Evolutionary conservation across 1,284 basidiomycete species (phyloP), one percentile per base, ranked within the genome.

Genomic region (Cystobasidiaceae sp.): DNA sequence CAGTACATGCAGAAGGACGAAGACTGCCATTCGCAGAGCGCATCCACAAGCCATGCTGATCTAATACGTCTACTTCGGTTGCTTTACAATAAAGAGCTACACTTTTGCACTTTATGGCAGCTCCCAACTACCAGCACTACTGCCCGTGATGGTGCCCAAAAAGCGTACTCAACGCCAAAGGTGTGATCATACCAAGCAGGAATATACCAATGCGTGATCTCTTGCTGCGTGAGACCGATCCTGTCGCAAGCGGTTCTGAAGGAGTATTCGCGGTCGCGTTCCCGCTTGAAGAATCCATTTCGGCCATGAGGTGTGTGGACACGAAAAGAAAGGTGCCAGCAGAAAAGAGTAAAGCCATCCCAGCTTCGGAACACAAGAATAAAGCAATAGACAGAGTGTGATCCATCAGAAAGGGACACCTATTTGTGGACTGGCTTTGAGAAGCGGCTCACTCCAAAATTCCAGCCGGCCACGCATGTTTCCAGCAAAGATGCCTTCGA

Each of bases 261-360:
- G 37, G n/a, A 39, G 37, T n/a, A 46, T n/a, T 49, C 45, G 28
- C 45, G n/a, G 6, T 59, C 56, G 23, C 11, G 41, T 32, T 39
- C 11, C 15, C 23, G n/a, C n/a, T 28, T 34, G 60, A 44, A 30
- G 51, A 17, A 21, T 64, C 61, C 43, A 64, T 56, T 8, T 55
- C 52, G 9, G 61, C 51, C 61, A 66, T 59, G 43, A 66, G 48
- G 21, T 66, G 54, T 3, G 65, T 67, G 21, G 58, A 46, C 4
- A 67, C 65, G 46, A 67, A 67, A 28, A 67, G 65, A 27, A 67
- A 67, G 11, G 65, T 67, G 13, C 65, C 65, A 17, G 52, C 65
- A 34, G 58, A 61, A 33, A 61, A 67, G 15, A 67, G 59, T 25
- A 67, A 49, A 9, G 65, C 65, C 58, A 62, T 58, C 5, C 65